Base-by-base conservation (phyloP, 768 basidiomycete genomes). In the Pisolithus marmoratus region DNA sequence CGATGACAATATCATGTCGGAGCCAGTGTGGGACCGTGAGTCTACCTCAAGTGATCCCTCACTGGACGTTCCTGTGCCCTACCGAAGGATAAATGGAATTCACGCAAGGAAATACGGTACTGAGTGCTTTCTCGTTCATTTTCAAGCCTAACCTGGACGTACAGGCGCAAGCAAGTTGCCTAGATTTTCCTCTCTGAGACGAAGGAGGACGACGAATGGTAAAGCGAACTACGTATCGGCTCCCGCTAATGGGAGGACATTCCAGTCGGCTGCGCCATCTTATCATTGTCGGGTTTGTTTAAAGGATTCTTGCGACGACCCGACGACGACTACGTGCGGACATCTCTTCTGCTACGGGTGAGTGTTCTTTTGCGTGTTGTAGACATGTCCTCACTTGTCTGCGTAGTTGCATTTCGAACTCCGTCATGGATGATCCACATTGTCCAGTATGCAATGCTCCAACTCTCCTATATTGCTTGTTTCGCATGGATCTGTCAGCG, bases 251-350 rank as follows among this genome's bases (percentile, higher is more conserved):
- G 56, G 54, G 47, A 58, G 58, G 19, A 0, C 55, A 19, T 54
- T 50, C 19, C 55, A 47, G 17, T 43, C 54, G 3, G 17, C 52
- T 23, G 50, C 50, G 5, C 38, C 57, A 7, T 65, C 62, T 9
- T 68, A 68, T 38, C 76, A 81, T 52, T 83, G 80, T 52, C 73
- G 83, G 47, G 64, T 70, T 1, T 84, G 81, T 57, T 68, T 73
- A 23, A 65, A 62, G 29, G 73, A 80, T 51, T 68, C 74, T 29
- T 81, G 79, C 57, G 71, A 75, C 23, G 75, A 80, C 54, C 75
- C 77, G 38, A 82, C 81, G 24, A 81, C 78, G 34, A 82, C 79
- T 4, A 78, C 79, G 69, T 84, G 83, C 59, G 83, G 83, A 8
- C 83, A 84, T 55, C 64, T 84, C 26, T 84, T 84, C 56, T 84